Base-by-base conservation (phyloP, 257 asterid genomes). In the Penstemon barbatus region DNA sequence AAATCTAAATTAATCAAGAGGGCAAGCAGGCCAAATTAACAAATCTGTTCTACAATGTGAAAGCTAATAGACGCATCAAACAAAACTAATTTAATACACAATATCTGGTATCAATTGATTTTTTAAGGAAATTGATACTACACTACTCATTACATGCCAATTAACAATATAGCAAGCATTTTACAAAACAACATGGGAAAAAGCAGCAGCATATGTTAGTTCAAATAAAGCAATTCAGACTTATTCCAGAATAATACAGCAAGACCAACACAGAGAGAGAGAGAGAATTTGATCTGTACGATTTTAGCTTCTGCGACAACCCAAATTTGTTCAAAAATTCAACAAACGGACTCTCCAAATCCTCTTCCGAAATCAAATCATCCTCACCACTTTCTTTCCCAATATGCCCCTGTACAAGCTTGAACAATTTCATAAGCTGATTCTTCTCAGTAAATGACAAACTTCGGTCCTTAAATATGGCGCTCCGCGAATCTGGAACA, bases 371-470 rank as follows among this genome's bases (percentile, higher is more conserved):
- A 50, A 93, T 79, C 74, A 68, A 66, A 59, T 73, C 78, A 18
- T 61, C 87, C 64, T 67, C 86, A 39, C 71, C 86, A 50, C 72
- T 76, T n/a, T 55, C 87, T 37, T 72, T 78, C 53, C 71, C 85
- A 12, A 82, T 55, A 72, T 90, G 93, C 57, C 82, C 87, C 80
- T 86, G 93, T 25, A 92, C 97, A 71, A 81, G 71, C 89, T 90
- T 90, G 78, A 87, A 91, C 79, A 94, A 86, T 76, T 83, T 83
- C 99, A 84, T 89, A 80, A 94, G 66, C 90, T 83, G 90, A 76
- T 84, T 86, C 82, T 91, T 94, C 87, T 94, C 97, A 2, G 80
- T 40, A 18, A 87, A 70, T 12, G 84, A 77, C 84, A 94, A 72
- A 36, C 63, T 75, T 55, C 83, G 81, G 51, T 77, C 87, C 76